Percentiles rank a stretch among this genome's conserved stretches.
These are phyloP conservation scores for Aaosphaeria arxii DNA, from an alignment of 2,329 filamentous ascomycete genomes.

Conservation along the genomic window DNA sequence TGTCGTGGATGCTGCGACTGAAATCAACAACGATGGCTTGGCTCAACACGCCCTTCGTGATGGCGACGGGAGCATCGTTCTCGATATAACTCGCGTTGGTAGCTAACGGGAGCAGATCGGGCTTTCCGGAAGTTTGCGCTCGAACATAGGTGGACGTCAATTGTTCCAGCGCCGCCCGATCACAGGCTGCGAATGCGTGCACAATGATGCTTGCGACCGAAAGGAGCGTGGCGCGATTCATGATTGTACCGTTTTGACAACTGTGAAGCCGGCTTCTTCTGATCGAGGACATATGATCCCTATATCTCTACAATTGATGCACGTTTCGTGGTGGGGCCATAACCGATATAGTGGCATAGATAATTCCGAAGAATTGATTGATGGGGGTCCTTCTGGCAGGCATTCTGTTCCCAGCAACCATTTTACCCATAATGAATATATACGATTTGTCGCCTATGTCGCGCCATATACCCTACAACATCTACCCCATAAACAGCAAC, in stretches of 20 bases:
- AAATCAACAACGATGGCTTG: conserved; percentile 14
- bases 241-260: background rate
- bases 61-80: conserved; percentile 12
- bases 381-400: too few species aligned
- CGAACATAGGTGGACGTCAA: background rate
- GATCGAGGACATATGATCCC: background rate
- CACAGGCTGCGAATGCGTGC: background rate
- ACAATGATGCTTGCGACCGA: background rate
- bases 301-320: background rate
- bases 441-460: too few species aligned
- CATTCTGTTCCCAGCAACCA: too few species aligned
- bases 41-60: conserved; percentile 15
- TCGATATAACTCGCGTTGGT: conserved; percentile 13
- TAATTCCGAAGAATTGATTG: too few species aligned
- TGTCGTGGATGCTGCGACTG: conserved; percentile 15
- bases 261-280: background rate
- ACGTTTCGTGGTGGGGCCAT: background rate
- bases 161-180: background rate
- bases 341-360: background rate
- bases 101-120: background rate
- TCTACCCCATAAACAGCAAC: too few species aligned
- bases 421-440: too few species aligned
- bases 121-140: background rate
- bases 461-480: too few species aligned
- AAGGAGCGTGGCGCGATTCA: background rate